Evolutionary conservation across 2,329 filamentous ascomycete species (phyloP).

Genomic region (Trichoderma sp.): DNA sequence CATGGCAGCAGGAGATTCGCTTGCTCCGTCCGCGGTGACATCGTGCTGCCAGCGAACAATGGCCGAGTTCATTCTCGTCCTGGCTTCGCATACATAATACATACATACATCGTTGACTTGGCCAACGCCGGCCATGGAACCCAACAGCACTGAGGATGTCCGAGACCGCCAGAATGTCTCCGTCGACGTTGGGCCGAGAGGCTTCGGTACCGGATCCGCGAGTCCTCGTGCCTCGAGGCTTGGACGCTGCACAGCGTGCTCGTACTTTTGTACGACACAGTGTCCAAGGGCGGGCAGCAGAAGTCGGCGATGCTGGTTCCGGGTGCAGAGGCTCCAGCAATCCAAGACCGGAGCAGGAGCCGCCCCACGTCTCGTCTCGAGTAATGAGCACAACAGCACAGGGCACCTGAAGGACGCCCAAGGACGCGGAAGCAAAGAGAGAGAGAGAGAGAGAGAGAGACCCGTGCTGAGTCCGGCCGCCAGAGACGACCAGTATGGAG

Average conservation of each 20-base stretch:
- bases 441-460: slow-evolving; percentile 1
- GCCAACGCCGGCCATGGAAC: slow-evolving; percentile 6
- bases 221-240: slow-evolving; percentile 7
- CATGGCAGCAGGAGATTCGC: background rate
- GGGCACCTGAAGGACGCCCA: background rate
- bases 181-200: background rate
- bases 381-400: background rate
- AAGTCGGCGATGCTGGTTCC: slow-evolving; percentile 25
- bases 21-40: slow-evolving; percentile 8
- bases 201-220: slow-evolving; percentile 23
- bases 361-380: slow-evolving; percentile 13
- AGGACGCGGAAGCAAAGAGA: slow-evolving; percentile 14
- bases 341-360: slow-evolving; percentile 20
- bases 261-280: background rate
- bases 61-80: no score
- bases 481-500: background rate
- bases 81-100: background rate
- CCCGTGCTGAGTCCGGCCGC: slow-evolving; percentile 21
- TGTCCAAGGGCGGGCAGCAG: background rate
- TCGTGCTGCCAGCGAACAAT: slow-evolving; percentile 15
- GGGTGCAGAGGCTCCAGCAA: slow-evolving; percentile 1
- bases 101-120: background rate
- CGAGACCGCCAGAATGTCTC: slow-evolving; percentile 18
- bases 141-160: background rate
- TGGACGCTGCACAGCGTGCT: background rate